Percentiles rank a stretch among this genome's conserved stretches.
phyloP scores from a whole-genome alignment of 768 basidiomycete species.

The Leccinum subtestaceum region DNA sequence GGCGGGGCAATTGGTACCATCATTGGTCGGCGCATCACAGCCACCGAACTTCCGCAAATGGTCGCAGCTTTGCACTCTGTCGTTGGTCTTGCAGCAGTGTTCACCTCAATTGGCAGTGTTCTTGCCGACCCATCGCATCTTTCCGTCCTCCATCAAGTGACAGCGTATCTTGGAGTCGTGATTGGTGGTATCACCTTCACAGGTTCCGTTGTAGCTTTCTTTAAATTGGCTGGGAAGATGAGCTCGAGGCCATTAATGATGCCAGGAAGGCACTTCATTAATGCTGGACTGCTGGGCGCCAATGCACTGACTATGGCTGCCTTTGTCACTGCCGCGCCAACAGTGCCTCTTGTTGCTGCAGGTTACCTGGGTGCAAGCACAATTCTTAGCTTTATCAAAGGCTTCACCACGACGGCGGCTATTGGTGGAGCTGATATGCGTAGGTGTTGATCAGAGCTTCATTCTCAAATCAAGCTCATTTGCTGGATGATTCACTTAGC shows the following conservation, averaged over 20 bases:
- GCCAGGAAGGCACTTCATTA: conserved; percentile 77
- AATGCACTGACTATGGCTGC: conserved; percentile 75
- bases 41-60: conserved; percentile 86
- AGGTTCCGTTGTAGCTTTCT: conserved; percentile 84
- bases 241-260: conserved; percentile 68
- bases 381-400: conserved; percentile 77
- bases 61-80: conserved; percentile 82
- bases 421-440: conserved; percentile 95
- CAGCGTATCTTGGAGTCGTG: conserved; percentile 82
- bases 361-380: conserved; percentile 74
- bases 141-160: conserved; percentile 71
- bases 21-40: conserved; percentile 80
- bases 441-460: conserved; percentile 36
- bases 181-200: conserved; percentile 91
- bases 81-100: conserved; percentile 84
- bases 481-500: conserved; percentile 40
- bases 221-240: conserved; percentile 84
- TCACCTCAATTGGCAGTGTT: conserved; percentile 83
- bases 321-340: conserved; percentile 67
- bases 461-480: conserved; percentile 5
- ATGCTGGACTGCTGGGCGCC: conserved; percentile 64
- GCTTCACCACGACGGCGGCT: conserved; percentile 85
- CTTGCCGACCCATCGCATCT: conserved; percentile 67
- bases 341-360: conserved; percentile 72
- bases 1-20: conserved; percentile 68